phyloP scores from a whole-genome alignment of 371 early-diverging fungal species.

The Mucor velutinosus region DNA sequence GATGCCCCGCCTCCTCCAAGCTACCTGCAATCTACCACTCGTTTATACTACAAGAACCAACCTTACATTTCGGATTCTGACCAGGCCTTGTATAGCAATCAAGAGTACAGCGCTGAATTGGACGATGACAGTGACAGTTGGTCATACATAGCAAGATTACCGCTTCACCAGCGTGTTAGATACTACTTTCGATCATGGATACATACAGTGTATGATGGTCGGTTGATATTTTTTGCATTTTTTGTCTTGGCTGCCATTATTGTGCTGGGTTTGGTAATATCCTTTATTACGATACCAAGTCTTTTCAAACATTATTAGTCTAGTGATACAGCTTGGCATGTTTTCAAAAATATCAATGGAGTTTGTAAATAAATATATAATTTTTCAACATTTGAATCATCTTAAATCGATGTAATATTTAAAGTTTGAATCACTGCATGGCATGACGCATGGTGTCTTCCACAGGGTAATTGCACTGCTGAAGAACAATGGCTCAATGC shows the following conservation, averaged over 20 bases:
- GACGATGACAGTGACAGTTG: background rate
- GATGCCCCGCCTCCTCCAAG: conserved; percentile 7
- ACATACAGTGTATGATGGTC: conserved; percentile 2
- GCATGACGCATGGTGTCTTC: background rate
- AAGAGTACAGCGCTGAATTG: background rate
- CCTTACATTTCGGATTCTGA: conserved; percentile 11
- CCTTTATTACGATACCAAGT: conserved; percentile 7
- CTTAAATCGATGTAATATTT: background rate
- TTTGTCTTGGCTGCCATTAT: conserved; percentile 2
- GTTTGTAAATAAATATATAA: conserved; percentile 10
- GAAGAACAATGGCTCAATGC: background rate
- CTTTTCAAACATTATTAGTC: conserved; percentile 3
- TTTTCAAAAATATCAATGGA: background rate
- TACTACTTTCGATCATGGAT: conserved; percentile 11
- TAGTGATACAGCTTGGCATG: background rate
- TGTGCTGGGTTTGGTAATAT: background rate
- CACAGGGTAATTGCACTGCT: background rate
- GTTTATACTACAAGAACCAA: conserved; percentile 10
- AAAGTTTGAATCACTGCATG: background rate
- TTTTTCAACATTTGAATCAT: background rate
- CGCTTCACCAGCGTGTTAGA: background rate
- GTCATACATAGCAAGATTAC: background rate
- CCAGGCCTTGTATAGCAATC: background rate
- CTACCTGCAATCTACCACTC: conserved; percentile 4
- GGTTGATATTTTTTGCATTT: conserved; percentile 6